Evolutionary conservation across 495 filamentous ascomycete species (phyloP).

Genomic region (Annulohypoxylon moriforme): DNA sequence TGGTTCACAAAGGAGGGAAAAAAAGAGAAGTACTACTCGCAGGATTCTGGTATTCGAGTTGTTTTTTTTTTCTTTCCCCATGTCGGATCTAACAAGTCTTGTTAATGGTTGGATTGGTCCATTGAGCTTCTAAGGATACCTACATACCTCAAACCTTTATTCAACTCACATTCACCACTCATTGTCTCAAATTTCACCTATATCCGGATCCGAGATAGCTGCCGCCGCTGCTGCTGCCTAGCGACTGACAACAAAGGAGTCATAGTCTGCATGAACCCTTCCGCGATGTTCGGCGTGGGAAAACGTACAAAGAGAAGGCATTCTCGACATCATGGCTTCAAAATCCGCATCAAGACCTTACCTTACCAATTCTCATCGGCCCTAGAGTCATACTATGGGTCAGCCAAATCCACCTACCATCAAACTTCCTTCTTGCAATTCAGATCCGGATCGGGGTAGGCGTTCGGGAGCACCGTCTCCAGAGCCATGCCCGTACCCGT

Average conservation of each 20-base stretch:
- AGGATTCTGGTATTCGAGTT: not conserved
- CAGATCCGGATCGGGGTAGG: slow-evolving; percentile 24
- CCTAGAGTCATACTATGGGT: not conserved
- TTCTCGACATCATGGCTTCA: not conserved
- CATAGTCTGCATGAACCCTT: not conserved
- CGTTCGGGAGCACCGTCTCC: slow-evolving; percentile 38
- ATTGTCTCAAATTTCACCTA: not conserved
- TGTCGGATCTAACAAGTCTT: not conserved
- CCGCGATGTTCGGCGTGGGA: not conserved
- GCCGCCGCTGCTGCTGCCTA: slow-evolving; percentile 1
- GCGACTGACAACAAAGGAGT: slow-evolving; percentile 3
- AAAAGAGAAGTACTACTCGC: not conserved
- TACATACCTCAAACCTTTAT: not conserved
- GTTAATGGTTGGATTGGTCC: not conserved
- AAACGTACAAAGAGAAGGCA: not conserved
- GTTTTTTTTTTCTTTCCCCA: no score
- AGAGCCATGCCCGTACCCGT: slow-evolving; percentile 26
- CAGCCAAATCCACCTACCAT: not conserved
- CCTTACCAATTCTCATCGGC: not conserved
- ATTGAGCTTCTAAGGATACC: not conserved
- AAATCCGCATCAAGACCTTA: not conserved
- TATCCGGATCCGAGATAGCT: slow-evolving; percentile 5
- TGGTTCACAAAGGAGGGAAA: not conserved
- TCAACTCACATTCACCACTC: not conserved
- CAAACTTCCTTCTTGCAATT: not conserved